Percentiles rank a stretch among this genome's conserved stretches.
Conservation (phyloP, 1,284 basidiomycete genomes). For the Rhodotorula glutinis region DNA sequence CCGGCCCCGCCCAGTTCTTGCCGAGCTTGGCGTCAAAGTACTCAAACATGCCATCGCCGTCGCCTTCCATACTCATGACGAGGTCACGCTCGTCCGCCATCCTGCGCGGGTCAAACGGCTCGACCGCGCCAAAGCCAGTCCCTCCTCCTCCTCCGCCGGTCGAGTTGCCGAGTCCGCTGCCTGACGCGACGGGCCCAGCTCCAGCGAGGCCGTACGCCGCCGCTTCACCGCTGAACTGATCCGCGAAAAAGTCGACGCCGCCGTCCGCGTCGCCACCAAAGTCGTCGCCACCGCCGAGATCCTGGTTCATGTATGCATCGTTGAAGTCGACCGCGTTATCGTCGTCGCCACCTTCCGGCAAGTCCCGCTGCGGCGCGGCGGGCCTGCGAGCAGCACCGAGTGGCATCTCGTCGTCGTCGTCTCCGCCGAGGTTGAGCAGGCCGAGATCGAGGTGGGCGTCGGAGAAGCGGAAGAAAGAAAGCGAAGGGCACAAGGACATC, state of each 20-base stretch:
- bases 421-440: conserved; percentile 44
- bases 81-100: conserved; percentile 73
- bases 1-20: conserved; percentile 97
- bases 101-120: conserved; percentile 74
- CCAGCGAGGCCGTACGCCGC: conserved; percentile 50
- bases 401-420: conserved; percentile 45
- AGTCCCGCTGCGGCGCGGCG: neutral
- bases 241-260: conserved; percentile 52
- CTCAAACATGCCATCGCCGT: conserved; percentile 68
- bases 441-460: conserved; percentile 46
- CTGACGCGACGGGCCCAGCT: conserved; percentile 38
- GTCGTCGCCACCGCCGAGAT: conserved; percentile 47
- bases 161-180: conserved; percentile 2
- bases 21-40: conserved; percentile 84
- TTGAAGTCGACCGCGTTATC: conserved; percentile 43
- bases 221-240: conserved; percentile 47
- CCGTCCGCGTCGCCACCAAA: conserved; percentile 42
- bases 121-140: conserved; percentile 53
- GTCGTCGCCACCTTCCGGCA: conserved; percentile 24
- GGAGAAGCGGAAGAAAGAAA: conserved; percentile 72
- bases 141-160: conserved; percentile 5
- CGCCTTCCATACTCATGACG: conserved; percentile 65
- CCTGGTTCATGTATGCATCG: conserved; percentile 59
- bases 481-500: conserved; percentile 72
- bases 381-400: neutral